Evolutionary conservation across 1,284 basidiomycete genomes (phyloP), one percentile per base, ranked within the genome.

Genomic region (Malassezia sp.): DNA sequence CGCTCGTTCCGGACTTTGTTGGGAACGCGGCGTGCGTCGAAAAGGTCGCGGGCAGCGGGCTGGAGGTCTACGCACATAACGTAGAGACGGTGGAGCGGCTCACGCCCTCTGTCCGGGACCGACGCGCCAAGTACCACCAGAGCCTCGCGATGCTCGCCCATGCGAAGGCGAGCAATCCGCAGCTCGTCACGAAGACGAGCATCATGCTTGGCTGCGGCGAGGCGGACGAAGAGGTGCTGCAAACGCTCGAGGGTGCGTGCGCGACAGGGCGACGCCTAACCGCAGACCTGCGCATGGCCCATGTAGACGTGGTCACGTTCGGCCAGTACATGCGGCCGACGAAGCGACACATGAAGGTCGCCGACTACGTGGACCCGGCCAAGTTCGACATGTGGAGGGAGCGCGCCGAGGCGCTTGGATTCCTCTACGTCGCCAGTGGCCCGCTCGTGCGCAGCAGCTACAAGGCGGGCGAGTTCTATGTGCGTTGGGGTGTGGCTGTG

Each of bases 261-360:
- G n/a, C n/a, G n/a, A n/a, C n/a, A n/a, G n/a, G n/a, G n/a, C n/a
- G n/a, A n/a, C n/a, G n/a, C n/a, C n/a, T n/a, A n/a, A n/a, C n/a
- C n/a, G n/a, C n/a, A n/a, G 91, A 91, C 58, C 77, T 97, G 3
- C 81, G 91, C 32, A 82, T 81, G 54, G 76, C 80, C 29, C 77
- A 88, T 53, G 91, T 97, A 27, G 90, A 97, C 67, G 91, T 99
- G 8, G 90, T 99, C 24, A 99, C 93, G 0, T 96, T 99, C 68
- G 93, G 93, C 1, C 93, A 99, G 74, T 99, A 99, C 73, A 97
- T 99, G 93, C 82, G 93, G 35, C 93, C 93, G 1, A 97, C 93
- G 2, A 97, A 97, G 73, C 78, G 83, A 26, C 93, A 97, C 72
- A 97, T 99, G 93, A 97, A 96, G 73, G 93, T 99, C 6, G 82